These are phyloP conservation scores for Pythium utonaiense DNA, from an alignment of 352 stramenopile species.

Conservation along the genomic window DNA sequence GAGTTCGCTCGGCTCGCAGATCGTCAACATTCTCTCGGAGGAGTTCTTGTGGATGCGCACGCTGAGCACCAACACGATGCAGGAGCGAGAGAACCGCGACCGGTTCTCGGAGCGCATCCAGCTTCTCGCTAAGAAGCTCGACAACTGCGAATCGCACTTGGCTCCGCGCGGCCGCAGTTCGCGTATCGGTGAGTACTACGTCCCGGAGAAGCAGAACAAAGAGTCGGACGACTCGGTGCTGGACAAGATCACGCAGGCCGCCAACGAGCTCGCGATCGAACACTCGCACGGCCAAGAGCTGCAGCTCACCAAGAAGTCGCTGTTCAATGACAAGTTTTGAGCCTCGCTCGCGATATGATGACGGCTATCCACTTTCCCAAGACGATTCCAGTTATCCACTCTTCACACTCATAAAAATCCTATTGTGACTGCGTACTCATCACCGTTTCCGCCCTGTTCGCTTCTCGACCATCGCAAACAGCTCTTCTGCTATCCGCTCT, in stretches of 20 bases:
- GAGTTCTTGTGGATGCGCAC: constrained; percentile 93
- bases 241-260: constrained; percentile 85
- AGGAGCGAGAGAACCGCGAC: constrained; percentile 87
- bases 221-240: constrained; percentile 73
- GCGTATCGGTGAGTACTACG: constrained; percentile 84
- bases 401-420: background rate
- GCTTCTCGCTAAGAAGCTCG: constrained; percentile 79
- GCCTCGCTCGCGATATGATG: background rate
- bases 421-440: constrained; percentile 21
- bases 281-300: constrained; percentile 77
- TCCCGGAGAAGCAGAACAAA: constrained; percentile 80
- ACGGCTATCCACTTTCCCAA: background rate
- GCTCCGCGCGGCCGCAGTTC: constrained; percentile 53
- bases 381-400: background rate
- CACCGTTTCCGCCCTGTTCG: constrained; percentile 43
- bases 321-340: constrained; percentile 84
- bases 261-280: constrained; percentile 85
- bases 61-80: constrained; percentile 87
- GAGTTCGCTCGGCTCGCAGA: constrained; percentile 86
- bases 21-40: constrained; percentile 92
- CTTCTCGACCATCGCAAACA: constrained; percentile 81
- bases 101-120: constrained; percentile 89
- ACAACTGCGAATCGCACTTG: constrained; percentile 66
- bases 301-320: constrained; percentile 77
- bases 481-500: constrained; percentile 78